Conservation (phyloP, 306 rosid genomes). For the Medicago truncatula region MtrunA17r5.0-ANR NC_053049.1:9486501-9487000, state of each 20-base stretch:
- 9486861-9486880: too few species aligned
- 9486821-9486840: background rate
- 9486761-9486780: slow-evolving; percentile 20
- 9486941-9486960: too few species aligned
- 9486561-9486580: slow-evolving; percentile 18
- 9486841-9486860: slow-evolving; percentile 1
- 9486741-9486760: slow-evolving; percentile 32
- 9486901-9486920: too few species aligned
- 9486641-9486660: background rate
- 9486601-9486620: slow-evolving; percentile 17
- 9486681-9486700: slow-evolving; percentile 10
- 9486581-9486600: background rate
- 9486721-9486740: background rate
- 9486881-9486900: too few species aligned
- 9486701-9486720: background rate
- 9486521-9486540: slow-evolving; percentile 18
- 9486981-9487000: too few species aligned
- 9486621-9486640: slow-evolving; percentile 28
- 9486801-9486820: slow-evolving; percentile 30
- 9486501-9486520: slow-evolving; percentile 1
- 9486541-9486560: slow-evolving; percentile 25
- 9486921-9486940: too few species aligned
- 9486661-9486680: slow-evolving; percentile 23
- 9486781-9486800: background rate
- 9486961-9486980: too few species aligned